Percentiles rank a stretch among this genome's conserved stretches.
These are phyloP conservation scores for Aspergillus ellipticus DNA, from an alignment of 495 filamentous ascomycete species.

Conservation along the genomic window DNA sequence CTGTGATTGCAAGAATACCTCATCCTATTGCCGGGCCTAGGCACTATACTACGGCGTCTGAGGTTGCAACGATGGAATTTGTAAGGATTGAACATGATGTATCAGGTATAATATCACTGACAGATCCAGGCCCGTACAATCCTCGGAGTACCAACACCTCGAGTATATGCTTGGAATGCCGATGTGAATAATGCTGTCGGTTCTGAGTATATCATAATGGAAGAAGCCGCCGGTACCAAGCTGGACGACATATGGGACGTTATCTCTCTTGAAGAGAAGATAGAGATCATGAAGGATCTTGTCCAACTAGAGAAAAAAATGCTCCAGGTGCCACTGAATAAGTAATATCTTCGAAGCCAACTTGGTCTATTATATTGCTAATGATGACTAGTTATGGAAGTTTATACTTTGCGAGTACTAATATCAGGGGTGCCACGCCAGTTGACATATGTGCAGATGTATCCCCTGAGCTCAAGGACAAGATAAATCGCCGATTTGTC, in stretches of 20 bases:
- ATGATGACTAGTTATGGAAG: conserved; percentile 21
- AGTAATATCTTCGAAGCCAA: conserved; percentile 13
- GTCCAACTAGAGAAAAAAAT: conserved; percentile 26
- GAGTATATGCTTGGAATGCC: conserved; percentile 37
- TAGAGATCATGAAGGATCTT: conserved; percentile 27
- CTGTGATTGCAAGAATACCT: conserved; percentile 35
- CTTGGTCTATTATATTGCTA: not conserved
- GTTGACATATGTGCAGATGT: conserved; percentile 10
- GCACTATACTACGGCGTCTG: conserved; percentile 25
- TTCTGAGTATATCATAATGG: conserved; percentile 43
- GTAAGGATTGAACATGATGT: conserved; percentile 12
- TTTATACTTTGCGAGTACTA: conserved; percentile 21
- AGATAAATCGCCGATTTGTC: conserved; percentile 18
- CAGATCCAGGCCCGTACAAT: conserved; percentile 13
- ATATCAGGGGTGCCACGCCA: conserved; percentile 1
- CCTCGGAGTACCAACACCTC: conserved; percentile 29
- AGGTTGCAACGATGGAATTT: conserved; percentile 41
- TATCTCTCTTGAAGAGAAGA: conserved; percentile 22
- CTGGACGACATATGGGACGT: conserved; percentile 23
- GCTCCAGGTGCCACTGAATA: conserved; percentile 20
- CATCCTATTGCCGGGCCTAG: conserved; percentile 28
- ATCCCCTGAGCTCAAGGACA: conserved; percentile 13
- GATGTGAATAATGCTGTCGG: conserved; percentile 25
- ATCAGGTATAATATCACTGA: conserved; percentile 5
- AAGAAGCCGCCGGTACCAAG: conserved; percentile 26